Evolutionary conservation across 345 rosid genomes (phyloP).

Genomic region (Linum usitatissimum): DNA sequence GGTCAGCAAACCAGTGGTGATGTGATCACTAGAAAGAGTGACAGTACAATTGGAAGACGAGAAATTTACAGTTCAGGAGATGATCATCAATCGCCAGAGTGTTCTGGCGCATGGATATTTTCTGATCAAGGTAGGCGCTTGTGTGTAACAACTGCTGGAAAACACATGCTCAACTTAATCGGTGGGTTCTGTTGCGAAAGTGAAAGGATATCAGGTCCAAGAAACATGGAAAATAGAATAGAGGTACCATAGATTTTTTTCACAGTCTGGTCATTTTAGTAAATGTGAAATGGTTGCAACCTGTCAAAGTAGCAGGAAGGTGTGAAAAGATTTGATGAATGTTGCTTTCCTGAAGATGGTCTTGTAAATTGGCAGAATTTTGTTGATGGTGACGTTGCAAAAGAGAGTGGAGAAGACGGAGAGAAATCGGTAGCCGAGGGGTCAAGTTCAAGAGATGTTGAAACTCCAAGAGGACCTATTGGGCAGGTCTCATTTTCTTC

Average conservation of each 20-base stretch:
- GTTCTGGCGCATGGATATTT: constrained; percentile 58
- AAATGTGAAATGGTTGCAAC: not conserved
- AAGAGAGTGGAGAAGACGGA: constrained; percentile 12
- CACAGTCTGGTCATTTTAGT: too few relatives aligned
- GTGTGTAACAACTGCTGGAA: constrained; percentile 38
- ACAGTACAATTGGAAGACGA: constrained; percentile 16
- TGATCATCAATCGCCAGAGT: constrained; percentile 16
- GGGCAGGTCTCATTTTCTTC: constrained; percentile 25
- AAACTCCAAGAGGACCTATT: constrained; percentile 19
- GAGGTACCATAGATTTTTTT: constrained; percentile 29
- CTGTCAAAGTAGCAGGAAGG: not conserved
- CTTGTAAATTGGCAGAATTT: constrained; percentile 12
- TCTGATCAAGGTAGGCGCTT: constrained; percentile 37
- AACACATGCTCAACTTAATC: constrained; percentile 26
- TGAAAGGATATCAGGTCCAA: constrained; percentile 11
- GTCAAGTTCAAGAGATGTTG: constrained; percentile 19
- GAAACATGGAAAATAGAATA: constrained; percentile 20
- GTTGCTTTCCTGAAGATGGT: not conserved
- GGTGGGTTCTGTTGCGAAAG: constrained; percentile 17
- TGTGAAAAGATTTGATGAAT: too few relatives aligned
- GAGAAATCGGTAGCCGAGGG: constrained; percentile 6
- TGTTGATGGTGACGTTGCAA: constrained; percentile 4
- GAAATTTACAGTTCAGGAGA: constrained; percentile 17
- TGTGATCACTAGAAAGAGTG: constrained; percentile 13
- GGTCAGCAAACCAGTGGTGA: constrained; percentile 20